Evolutionary conservation across 257 asterid species (phyloP), one percentile per base, ranked within the genome.

Genomic region (Ilex asprella): DNA sequence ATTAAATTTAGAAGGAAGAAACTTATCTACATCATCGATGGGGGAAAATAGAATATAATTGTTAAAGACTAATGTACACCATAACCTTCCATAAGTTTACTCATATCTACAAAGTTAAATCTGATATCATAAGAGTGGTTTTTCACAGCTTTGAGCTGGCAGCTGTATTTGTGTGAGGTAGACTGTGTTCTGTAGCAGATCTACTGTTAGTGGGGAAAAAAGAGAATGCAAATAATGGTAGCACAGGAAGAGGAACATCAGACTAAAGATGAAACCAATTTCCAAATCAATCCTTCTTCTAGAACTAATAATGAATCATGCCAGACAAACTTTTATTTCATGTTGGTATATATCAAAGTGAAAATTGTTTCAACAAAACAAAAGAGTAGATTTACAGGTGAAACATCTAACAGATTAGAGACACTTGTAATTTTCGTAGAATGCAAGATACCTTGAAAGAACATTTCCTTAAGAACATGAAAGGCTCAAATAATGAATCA

Each of bases 401-500:
- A 46, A 46, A 10, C 11, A 46, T 10, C 52, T 0, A 11, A 14
- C 3, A 14, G 47, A 41, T 46, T 4, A 10, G n/a, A 46, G n/a
- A 46, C 10, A 12, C 11, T 14, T 10, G 52, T 2, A 10, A 46
- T 35, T 35, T 35, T 3, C 5, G 1, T 11, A 41, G 12, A 41
- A 11, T 11, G 14, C 52, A 10, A 46, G 52, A 46, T 46, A 11
- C 52, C 3, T 12, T 46, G 52, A 46, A 10, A 46, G n/a, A 46
- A 12, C 5, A 35, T 46, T 46, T 2, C 13, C 6, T 4, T 3
- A 46, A 7, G 15, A 46, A 46, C 47, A 11, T 7, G 15, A 46
- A 10, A 46, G 52, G 13, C 13, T 46, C 27, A 32, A 59, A 59
- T 27, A 62, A 64, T 31, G 32, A 54, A 75, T 58, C 46, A 10